Base-by-base conservation (phyloP, 2,329 filamentous ascomycete species). In the Fusarium abutilonis region DNA sequence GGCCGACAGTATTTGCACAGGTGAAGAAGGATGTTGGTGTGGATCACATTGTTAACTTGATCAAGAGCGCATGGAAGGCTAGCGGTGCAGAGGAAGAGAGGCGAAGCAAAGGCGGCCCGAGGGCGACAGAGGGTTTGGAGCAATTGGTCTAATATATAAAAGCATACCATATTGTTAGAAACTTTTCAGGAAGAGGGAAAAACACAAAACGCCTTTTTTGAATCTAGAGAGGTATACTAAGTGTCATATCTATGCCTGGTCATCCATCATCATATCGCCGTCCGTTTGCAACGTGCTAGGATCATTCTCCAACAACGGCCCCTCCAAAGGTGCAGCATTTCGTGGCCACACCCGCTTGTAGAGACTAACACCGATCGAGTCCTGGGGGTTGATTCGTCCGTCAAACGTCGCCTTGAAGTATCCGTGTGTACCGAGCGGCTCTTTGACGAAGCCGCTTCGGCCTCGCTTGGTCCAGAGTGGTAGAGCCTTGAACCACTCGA, bases 381-480 rank as follows among this genome's bases (percentile, higher is more conserved):
- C 95, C 78, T 97, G 91, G 2, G 95, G 93, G 76, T 97, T 98
- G 75, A 99, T 94, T 74, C 90, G 91, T 11, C 89, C 92, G 75
- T 99, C 96, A 79, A 99, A 99, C 2, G 90, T 97, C 11, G 95
- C 95, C 83, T 99, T 99, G 85, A 98, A 98, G 80, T 99, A 99
- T n/a, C 95, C 95, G 77, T 99, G 95, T 32, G 95, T 99, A 70
- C 95, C 95, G 45, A 99, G 79, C 55, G 89, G 85, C 81, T 99
- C 95, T 82, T 97, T 97, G 81, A 99, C 87, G 75, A 89, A 97
- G 9, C 95, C 95, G 67, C 87, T 91, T 61, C 95, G 83, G 7
- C 95, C 95, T 28, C 94, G 81, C 79, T 87, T 91, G 6, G 95
- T 99, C 93, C 94, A 99, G 63, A 99, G 78, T 58, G 95, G 94